Percentiles rank a stretch among this genome's conserved stretches.
These are phyloP conservation scores for Fusarium sp. DNA, from an alignment of 2,329 filamentous ascomycete genomes.

Conservation along the genomic window DNA sequence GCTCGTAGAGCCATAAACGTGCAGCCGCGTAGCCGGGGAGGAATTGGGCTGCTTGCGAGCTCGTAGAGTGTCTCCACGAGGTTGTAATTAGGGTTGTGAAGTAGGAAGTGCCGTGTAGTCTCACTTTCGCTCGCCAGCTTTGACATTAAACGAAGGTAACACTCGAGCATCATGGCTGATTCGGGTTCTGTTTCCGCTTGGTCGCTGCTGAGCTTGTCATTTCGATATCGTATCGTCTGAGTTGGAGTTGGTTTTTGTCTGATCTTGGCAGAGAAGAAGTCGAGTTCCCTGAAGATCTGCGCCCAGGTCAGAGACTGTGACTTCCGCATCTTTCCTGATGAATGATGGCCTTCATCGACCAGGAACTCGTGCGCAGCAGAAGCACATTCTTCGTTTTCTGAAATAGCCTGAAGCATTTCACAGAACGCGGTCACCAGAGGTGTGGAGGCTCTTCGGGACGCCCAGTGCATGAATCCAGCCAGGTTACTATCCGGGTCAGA, in stretches of 20 bases:
- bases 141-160: constrained; percentile 86
- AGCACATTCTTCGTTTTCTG: constrained; percentile 81
- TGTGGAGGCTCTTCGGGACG: constrained; percentile 92
- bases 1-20: constrained; percentile 81
- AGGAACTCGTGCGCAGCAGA: constrained; percentile 87
- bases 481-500: constrained; percentile 89
- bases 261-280: constrained; percentile 81
- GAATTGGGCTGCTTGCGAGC: constrained; percentile 78
- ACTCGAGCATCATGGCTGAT: constrained; percentile 94
- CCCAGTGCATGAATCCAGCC: constrained; percentile 95
- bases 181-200: constrained; percentile 86
- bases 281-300: constrained; percentile 89
- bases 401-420: constrained; percentile 90
- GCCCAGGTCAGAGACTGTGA: constrained; percentile 88
- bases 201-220: constrained; percentile 67
- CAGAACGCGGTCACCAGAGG: constrained; percentile 97
- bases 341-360: constrained; percentile 79
- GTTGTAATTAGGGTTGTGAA: constrained; percentile 69
- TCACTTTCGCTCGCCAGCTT: constrained; percentile 80
- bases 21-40: constrained; percentile 79
- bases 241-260: constrained; percentile 69
- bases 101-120: constrained; percentile 74
- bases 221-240: constrained; percentile 56
- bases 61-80: constrained; percentile 78
- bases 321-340: constrained; percentile 79